phyloP scores from a whole-genome alignment of 2,329 filamentous ascomycete genomes.

The Diaporthe sp. region DNA sequence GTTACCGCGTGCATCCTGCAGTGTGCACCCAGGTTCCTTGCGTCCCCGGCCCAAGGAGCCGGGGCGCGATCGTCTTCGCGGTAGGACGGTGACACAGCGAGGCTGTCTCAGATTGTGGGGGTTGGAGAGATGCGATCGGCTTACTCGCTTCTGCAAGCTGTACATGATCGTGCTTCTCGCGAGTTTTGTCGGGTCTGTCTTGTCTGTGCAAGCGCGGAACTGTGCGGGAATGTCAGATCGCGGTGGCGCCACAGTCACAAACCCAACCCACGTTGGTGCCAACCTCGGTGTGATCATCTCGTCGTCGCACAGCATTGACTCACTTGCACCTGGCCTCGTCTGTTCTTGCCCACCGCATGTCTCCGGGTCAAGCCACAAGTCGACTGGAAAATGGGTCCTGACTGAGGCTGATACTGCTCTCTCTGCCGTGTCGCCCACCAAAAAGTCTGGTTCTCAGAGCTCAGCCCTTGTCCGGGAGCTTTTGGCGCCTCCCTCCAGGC shows the following conservation, averaged over 20 bases:
- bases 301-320: constrained; percentile 25
- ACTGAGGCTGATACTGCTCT: constrained; percentile 20
- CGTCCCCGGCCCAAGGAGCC: constrained; percentile 8
- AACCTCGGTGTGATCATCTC: constrained; percentile 20
- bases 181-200: constrained; percentile 12
- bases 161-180: constrained; percentile 18
- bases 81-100: constrained; percentile 17
- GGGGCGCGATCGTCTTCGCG: constrained; percentile 18
- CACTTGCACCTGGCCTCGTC: constrained; percentile 17
- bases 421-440: constrained; percentile 30
- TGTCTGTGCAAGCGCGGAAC: constrained; percentile 4
- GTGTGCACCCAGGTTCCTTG: not conserved
- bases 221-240: constrained; percentile 20
- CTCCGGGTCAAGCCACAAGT: constrained; percentile 11
- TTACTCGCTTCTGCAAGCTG: constrained; percentile 25
- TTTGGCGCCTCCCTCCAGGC: not conserved
- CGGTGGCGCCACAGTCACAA: constrained; percentile 27
- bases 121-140: not conserved
- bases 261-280: constrained; percentile 13
- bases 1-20: constrained; percentile 8
- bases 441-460: not conserved
- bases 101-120: constrained; percentile 25
- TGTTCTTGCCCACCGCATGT: constrained; percentile 24
- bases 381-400: constrained; percentile 4
- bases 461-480: not conserved